Evolutionary conservation across 2,329 filamentous ascomycete species (phyloP), one percentile per base, ranked within the genome.

Genomic region (Coniochaeta sp.): DNA sequence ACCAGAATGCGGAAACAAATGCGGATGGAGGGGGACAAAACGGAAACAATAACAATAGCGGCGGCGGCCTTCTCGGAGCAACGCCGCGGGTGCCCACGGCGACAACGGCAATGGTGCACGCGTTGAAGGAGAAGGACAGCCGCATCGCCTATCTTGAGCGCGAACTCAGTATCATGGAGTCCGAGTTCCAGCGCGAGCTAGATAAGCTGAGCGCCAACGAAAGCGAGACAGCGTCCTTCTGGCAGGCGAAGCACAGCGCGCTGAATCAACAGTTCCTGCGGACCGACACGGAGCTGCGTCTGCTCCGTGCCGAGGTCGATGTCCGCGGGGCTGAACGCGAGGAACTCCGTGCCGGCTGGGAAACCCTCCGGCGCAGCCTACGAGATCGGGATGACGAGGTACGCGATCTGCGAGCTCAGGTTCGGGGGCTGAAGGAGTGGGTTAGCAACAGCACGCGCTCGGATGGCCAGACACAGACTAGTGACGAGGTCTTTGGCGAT

Each of bases 361-460:
- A 80, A 55, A 72, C 75, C 61, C 70, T 81, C 57, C 74, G 77
- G 63, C 72, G 73, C 7, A 76, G 81, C 62, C 65, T 83, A 12
- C 71, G 73, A 17, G 75, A 73, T 58, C 75, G 76, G n/a, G 84
- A 88, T 59, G 80, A 82, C 26, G 83, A 88, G 71, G 77, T 84
- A 4, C 72, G 76, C 24, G 74, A 76, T 57, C 72, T 89, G 62
- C 74, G 81, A 59, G 76, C 77, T 3, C 88, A 90, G 71, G 80
- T 90, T 0, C 73, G 83, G 11, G 87, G 86, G 1, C 75, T 91
- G 62, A 91, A 91, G 77, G 85, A 86, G 66, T 90, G 84, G 76
- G 87, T 91, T 61, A 89, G 88, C 67, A 83, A 81, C 24, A 84
- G 83, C 63, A 89, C 87, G 11, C 77, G 86, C 34, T 77, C 80